These are phyloP conservation scores for Fagopyrum homotropicum DNA, from an alignment of 148 eudicot species.

Conservation along the genomic window DNA sequence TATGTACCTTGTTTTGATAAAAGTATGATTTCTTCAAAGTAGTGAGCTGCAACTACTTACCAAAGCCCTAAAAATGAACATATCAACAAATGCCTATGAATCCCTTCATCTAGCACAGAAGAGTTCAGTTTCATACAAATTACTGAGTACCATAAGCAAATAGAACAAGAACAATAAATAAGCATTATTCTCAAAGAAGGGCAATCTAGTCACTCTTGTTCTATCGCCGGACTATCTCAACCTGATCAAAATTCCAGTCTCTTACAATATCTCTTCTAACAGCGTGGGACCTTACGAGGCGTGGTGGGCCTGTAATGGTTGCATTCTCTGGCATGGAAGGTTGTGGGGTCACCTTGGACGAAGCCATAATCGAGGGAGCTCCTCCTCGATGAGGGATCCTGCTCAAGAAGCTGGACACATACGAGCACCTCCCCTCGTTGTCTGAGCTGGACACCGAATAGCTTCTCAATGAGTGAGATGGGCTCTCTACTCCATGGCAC, in stretches of 20 bases:
- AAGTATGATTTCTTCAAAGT: no score
- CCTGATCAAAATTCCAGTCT: constrained; percentile 76
- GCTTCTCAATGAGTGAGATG: constrained; percentile 78
- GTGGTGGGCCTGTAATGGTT: constrained; percentile 37
- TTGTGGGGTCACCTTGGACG: constrained; percentile 73
- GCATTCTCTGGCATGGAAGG: constrained; percentile 25
- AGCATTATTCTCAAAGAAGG: not conserved
- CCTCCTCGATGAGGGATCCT: constrained; percentile 34
- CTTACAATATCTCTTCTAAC: constrained; percentile 69
- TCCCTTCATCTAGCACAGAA: not conserved
- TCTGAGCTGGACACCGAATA: constrained; percentile 82
- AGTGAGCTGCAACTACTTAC: not conserved
- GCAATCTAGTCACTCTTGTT: not conserved
- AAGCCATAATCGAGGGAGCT: constrained; percentile 27
- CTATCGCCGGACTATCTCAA: constrained; percentile 20
- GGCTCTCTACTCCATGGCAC: constrained; percentile 87
- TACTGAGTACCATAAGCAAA: not conserved
- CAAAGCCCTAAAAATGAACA: not conserved
- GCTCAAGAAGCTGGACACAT: constrained; percentile 53
- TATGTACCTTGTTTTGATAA: no score
- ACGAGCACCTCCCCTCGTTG: constrained; percentile 69
- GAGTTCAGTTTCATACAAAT: not conserved
- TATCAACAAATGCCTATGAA: not conserved
- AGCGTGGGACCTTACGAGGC: constrained; percentile 67
- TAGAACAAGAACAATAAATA: not conserved